A percentile compares a stretch with the other conserved stretches of the same genome.
Conservation (phyloP, 805 yeast species). For the Lipomyces orientalis region DNA sequence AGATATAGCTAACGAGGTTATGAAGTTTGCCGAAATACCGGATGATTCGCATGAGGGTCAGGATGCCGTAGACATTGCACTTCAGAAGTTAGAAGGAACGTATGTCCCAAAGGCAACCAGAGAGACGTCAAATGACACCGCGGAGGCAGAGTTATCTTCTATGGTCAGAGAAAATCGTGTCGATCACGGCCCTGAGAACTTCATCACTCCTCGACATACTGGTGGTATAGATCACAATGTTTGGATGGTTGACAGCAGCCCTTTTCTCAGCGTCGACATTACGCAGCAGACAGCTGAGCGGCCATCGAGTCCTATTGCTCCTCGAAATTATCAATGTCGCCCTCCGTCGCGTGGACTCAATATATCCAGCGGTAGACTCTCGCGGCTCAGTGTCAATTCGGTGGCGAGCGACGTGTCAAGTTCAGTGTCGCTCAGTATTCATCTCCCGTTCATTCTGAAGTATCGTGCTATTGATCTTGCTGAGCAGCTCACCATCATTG, state of each 20-base stretch:
- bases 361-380: conserved; percentile 2
- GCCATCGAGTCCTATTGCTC: not conserved
- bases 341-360: not conserved
- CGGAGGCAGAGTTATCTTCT: not conserved
- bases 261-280: not conserved
- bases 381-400: conserved; percentile 9
- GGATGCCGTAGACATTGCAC: conserved; percentile 54
- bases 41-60: conserved; percentile 67
- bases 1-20: conserved; percentile 46
- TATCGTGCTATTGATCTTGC: conserved; percentile 71
- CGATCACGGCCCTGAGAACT: not conserved
- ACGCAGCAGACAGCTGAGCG: not conserved
- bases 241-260: conserved; percentile 23
- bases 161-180: not conserved
- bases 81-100: conserved; percentile 79
- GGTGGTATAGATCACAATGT: conserved; percentile 23
- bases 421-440: conserved; percentile 47
- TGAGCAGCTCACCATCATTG: conserved; percentile 84
- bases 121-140: conserved; percentile 22
- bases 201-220: conserved; percentile 3
- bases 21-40: conserved; percentile 81
- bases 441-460: conserved; percentile 81
- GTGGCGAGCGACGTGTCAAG: conserved; percentile 23
- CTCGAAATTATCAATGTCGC: not conserved
- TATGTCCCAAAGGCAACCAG: conserved; percentile 28